Evolutionary conservation across 169 alveolate genomes (phyloP), one percentile per base, ranked within the genome.

Genomic region (Plasmodium gonderi): DNA sequence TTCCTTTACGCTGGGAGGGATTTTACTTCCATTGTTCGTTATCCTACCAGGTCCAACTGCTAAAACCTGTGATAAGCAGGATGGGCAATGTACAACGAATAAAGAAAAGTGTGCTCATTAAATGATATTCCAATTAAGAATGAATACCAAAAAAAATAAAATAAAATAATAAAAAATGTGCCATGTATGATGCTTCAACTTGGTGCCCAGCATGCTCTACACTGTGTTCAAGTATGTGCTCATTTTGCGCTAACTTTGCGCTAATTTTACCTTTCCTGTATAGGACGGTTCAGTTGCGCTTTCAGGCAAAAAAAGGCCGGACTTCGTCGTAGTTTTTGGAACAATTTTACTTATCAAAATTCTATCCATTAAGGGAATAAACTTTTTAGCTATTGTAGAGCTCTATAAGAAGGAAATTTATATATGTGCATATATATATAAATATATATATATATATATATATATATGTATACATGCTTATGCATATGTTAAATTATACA

Each of bases 301-400:
- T 42, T 96, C 97, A 14, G 98, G 98, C 14, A 97, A 94, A 78
- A 91, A 95, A 26, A 97, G 92, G 38, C 98, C 98, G 4, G 97
- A 94, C 83, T 96, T 96, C 36, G 98, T 96, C 51, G 95, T 91
- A 31, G 95, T 89, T 76, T 96, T 96, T 6, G 96, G 96, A 40
- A 94, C 94, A 47, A 97, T 85, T 94, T 91, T 95, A 54, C 96
- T 92, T 74, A 97, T 97, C 90, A 97, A 95, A 29, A 96, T 96
- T 45, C 98, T 94, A 82, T 96, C 98, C 80, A 96, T 91, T 72
- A 97, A 95, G 14, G 98, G 98, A 68, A 95, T 75, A 90, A 97
- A 95, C 87, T 94, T 92, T 91, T 95, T 92, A 17, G 97, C 96
- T 80, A 91, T 79, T 23, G 96, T 81, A 60, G 92, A 82, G 64